phyloP scores from a whole-genome alignment of 148 eudicot species.

The Polygonum aviculare region DNA sequence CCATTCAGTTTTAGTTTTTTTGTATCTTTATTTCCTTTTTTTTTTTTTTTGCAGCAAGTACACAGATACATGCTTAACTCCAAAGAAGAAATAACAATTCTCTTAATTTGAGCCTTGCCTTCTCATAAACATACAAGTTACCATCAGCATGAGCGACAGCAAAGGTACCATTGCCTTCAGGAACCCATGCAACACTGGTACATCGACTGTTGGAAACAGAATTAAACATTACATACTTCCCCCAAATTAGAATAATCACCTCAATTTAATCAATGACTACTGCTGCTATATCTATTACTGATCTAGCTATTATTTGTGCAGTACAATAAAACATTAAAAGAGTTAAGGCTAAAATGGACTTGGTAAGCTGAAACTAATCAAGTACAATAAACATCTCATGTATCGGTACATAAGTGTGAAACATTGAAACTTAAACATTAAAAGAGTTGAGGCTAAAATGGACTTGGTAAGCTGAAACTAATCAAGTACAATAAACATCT shows the following conservation, averaged over 20 bases:
- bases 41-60: neutral
- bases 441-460: neutral
- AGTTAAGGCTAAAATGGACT: neutral
- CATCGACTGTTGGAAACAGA: constrained; percentile 55
- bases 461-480: neutral
- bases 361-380: neutral
- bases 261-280: neutral
- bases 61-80: neutral
- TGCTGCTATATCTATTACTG: neutral
- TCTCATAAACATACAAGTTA: constrained; percentile 79
- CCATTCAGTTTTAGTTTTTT: neutral
- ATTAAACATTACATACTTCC: neutral
- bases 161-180: constrained; percentile 74
- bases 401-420: neutral
- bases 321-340: neutral
- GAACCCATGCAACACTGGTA: constrained; percentile 83
- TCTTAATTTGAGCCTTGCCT: constrained; percentile 40
- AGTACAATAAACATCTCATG: neutral
- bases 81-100: neutral
- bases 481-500: neutral
- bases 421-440: neutral
- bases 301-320: neutral
- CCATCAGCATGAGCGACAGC: constrained; percentile 84
- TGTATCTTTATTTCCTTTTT: too few species aligned
- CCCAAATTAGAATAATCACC: neutral